Evolutionary conservation across 495 filamentous ascomycete species (phyloP), one percentile per base, ranked within the genome.

Genomic region (Jackrogersella minutella): DNA sequence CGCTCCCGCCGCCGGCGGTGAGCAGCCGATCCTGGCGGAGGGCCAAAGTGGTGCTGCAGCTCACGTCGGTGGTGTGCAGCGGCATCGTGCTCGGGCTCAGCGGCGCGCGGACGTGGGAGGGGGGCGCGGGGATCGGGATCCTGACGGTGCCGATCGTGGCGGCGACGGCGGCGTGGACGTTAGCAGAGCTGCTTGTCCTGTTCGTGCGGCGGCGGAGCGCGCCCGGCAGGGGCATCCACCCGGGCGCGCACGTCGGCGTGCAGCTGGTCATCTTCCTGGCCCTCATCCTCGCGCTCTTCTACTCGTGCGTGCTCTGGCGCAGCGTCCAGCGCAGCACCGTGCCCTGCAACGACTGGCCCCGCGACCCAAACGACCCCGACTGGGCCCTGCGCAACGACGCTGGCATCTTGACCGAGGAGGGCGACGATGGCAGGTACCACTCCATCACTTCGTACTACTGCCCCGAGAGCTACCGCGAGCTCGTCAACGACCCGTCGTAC

Each of bases 181-280:
- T 62, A 13, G 39, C 72, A 14, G 78, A 81, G 24, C 39, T 77
- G n/a, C n/a, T 76, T 7, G 61, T 43, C 5, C 58, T 71, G 2
- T 66, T 24, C 30, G 5, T 64, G 19, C 68, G 66, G n/a, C 33
- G 30, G 17, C 43, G 47, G 40, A 60, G 67, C 8, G 36, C 57
- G 1, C 39, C 46, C 3, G 64, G 64, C 13, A 47, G 65, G 3
- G 73, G 73, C 22, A 76, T 79, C 47, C 77, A 78, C 49, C 77
- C 78, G 1, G 77, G 77, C 9, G 70, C 68, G 11, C 76, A 77
- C 36, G 74, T 81, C 58, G 74, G 60, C 47, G 49, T 77, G 17
- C 72, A 78, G 40, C 75, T 79, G 21, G 37, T 79, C 53, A 73
- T 78, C 51, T 46, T 71, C 34, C 41, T 64, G 11, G 67, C 62